Percentiles rank a stretch among this genome's conserved stretches.
phyloP scores from a whole-genome alignment of 2,329 filamentous ascomycete species.

The Microsporum canis region DNA sequence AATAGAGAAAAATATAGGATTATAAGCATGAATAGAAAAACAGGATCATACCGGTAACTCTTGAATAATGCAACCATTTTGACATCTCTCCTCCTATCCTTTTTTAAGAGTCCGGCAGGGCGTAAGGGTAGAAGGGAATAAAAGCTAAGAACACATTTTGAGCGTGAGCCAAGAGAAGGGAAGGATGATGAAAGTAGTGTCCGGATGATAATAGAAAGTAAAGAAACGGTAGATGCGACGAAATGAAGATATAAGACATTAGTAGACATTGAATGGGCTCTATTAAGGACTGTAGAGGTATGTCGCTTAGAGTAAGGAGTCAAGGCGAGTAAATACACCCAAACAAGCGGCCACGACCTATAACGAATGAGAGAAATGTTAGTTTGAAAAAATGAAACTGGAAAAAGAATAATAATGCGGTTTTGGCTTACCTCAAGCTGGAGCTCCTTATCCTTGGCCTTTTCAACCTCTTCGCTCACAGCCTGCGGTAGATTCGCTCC shows the following conservation, averaged over 20 bases:
- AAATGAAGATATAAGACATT: conserved; percentile 4
- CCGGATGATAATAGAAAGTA: background rate
- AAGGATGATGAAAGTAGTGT: conserved; percentile 13
- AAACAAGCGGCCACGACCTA: conserved; percentile 83
- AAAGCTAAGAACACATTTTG: background rate
- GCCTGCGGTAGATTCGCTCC: conserved; percentile 85
- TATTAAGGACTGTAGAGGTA: conserved; percentile 1
- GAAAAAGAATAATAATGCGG: background rate
- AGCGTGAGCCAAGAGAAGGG: conserved; percentile 6
- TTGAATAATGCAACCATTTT: conserved; percentile 2
- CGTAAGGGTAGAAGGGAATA: background rate
- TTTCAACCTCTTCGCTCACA: conserved; percentile 75
- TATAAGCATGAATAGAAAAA: background rate
- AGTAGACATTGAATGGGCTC: background rate
- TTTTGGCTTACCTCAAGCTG: conserved; percentile 73
- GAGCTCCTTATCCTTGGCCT: conserved; percentile 82
- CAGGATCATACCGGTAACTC: background rate
- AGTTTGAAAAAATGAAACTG: conserved; percentile 14
- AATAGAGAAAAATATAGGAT: background rate
- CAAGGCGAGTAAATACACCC: conserved; percentile 93
- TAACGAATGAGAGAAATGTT: conserved; percentile 13
- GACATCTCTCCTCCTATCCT: background rate
- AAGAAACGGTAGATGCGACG: conserved; percentile 4
- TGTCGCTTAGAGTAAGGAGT: conserved; percentile 67
- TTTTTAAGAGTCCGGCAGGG: background rate